A percentile compares a stretch with the other conserved stretches of the same genome.
phyloP scores from a whole-genome alignment of 148 eudicot genomes.

The Linanthus parryae region DNA sequence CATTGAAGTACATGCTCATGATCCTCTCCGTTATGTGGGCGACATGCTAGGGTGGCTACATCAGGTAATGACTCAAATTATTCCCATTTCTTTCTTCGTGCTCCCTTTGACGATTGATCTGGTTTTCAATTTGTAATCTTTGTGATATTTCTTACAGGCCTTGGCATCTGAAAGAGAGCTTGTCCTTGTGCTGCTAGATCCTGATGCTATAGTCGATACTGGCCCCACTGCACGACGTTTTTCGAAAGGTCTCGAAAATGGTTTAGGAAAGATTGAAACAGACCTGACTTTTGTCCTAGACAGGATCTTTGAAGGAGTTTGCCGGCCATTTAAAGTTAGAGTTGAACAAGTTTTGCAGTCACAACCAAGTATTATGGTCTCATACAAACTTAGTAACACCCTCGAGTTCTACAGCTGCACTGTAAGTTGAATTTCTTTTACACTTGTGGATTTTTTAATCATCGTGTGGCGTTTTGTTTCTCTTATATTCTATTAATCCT shows the following conservation, averaged over 20 bases:
- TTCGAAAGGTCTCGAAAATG: slow-evolving; percentile 46
- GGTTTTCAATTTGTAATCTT: not conserved
- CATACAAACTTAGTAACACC: slow-evolving; percentile 86
- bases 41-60: slow-evolving; percentile 99
- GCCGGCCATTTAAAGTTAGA: slow-evolving; percentile 95
- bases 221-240: slow-evolving; percentile 71
- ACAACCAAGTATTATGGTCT: slow-evolving; percentile 82
- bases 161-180: slow-evolving; percentile 99
- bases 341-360: slow-evolving; percentile 99
- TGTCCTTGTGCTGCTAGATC: slow-evolving; percentile 90
- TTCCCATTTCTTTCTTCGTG: not conserved
- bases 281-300: slow-evolving; percentile 94
- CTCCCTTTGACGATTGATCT: not conserved
- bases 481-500: slow-evolving; percentile 11
- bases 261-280: slow-evolving; percentile 58
- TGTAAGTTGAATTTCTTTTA: slow-evolving; percentile 39
- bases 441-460: not conserved
- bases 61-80: too few species aligned
- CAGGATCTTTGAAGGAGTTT: slow-evolving; percentile 98
- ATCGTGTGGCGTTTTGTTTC: not conserved
- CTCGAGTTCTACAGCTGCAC: slow-evolving; percentile 92
- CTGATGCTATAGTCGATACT: slow-evolving; percentile 71
- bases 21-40: slow-evolving; percentile 95
- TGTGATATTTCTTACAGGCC: slow-evolving; percentile 40
- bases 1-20: slow-evolving; percentile 99